Conservation (phyloP, 768 basidiomycete species). For the Hygrocybe coccinea region DNA sequence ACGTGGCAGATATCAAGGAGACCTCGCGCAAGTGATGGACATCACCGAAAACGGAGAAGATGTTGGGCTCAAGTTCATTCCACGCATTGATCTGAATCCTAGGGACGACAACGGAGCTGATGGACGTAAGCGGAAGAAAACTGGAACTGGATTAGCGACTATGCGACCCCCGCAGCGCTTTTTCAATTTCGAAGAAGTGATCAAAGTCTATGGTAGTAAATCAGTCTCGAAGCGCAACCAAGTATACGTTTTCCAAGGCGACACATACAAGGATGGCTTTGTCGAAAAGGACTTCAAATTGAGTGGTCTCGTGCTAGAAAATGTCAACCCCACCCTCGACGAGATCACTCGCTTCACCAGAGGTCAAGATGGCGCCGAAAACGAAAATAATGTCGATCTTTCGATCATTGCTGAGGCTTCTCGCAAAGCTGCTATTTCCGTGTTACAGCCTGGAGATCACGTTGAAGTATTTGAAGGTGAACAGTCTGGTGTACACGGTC, state of each 20-base stretch:
- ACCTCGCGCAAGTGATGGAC: slow-evolving; percentile 93
- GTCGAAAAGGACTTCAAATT: slow-evolving; percentile 94
- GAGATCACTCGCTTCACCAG: slow-evolving; percentile 90
- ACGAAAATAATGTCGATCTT: slow-evolving; percentile 74
- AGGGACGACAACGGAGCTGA: slow-evolving; percentile 65
- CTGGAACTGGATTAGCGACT: slow-evolving; percentile 41
- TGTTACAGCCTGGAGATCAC: slow-evolving; percentile 95
- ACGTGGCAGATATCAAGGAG: slow-evolving; percentile 89
- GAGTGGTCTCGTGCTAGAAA: slow-evolving; percentile 70
- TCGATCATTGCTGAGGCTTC: slow-evolving; percentile 91
- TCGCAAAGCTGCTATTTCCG: slow-evolving; percentile 82
- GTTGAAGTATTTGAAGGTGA: slow-evolving; percentile 98
- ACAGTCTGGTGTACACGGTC: slow-evolving; percentile 87
- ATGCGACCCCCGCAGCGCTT: slow-evolving; percentile 86
- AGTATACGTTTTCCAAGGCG: slow-evolving; percentile 82
- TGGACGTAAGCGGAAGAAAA: slow-evolving; percentile 77
- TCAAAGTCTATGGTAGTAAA: slow-evolving; percentile 78
- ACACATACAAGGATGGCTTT: slow-evolving; percentile 92
- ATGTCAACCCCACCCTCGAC: slow-evolving; percentile 92
- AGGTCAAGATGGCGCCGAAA: slow-evolving; percentile 59
- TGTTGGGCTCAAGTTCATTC: slow-evolving; percentile 88
- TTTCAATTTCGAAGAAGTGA: slow-evolving; percentile 91
- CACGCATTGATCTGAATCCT: slow-evolving; percentile 95
- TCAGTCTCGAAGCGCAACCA: slow-evolving; percentile 69
- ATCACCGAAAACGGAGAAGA: slow-evolving; percentile 91